phyloP scores from a whole-genome alignment of 225 moss, liverwort and hornwort species.

The Climacium dendroides region DNA sequence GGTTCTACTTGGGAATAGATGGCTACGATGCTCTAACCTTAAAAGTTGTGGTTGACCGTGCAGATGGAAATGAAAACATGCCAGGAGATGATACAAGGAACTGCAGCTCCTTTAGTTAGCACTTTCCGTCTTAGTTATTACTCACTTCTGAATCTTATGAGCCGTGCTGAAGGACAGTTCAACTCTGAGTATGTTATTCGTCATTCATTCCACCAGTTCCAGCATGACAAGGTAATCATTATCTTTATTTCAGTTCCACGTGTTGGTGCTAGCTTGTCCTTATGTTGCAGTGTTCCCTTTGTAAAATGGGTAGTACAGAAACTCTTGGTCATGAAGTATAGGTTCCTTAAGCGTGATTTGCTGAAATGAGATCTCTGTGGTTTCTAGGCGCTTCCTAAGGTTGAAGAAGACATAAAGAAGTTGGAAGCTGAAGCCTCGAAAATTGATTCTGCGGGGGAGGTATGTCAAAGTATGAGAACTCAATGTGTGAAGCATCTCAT shows the following conservation, averaged over 20 bases:
- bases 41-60: neutral
- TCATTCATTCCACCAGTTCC: slow-evolving; percentile 95
- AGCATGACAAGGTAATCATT: slow-evolving; percentile 75
- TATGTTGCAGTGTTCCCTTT: neutral
- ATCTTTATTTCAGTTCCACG: neutral
- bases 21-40: neutral
- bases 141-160: slow-evolving; percentile 94
- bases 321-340: neutral
- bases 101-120: slow-evolving; percentile 81
- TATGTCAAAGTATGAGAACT: neutral
- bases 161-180: slow-evolving; percentile 88
- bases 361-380: neutral
- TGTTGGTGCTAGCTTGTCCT: neutral
- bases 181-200: slow-evolving; percentile 79
- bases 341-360: neutral
- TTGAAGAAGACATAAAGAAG: slow-evolving; percentile 56
- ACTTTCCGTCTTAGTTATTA: slow-evolving; percentile 95
- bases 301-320: neutral
- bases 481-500: neutral
- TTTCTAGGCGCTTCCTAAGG: slow-evolving; percentile 69
- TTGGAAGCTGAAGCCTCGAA: slow-evolving; percentile 72
- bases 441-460: slow-evolving; percentile 74
- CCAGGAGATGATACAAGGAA: slow-evolving; percentile 92
- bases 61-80: slow-evolving; percentile 91
- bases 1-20: neutral